These are phyloP conservation scores for Solanum pinnatisectum DNA, from an alignment of 257 asterid genomes.

Conservation along the genomic window DNA sequence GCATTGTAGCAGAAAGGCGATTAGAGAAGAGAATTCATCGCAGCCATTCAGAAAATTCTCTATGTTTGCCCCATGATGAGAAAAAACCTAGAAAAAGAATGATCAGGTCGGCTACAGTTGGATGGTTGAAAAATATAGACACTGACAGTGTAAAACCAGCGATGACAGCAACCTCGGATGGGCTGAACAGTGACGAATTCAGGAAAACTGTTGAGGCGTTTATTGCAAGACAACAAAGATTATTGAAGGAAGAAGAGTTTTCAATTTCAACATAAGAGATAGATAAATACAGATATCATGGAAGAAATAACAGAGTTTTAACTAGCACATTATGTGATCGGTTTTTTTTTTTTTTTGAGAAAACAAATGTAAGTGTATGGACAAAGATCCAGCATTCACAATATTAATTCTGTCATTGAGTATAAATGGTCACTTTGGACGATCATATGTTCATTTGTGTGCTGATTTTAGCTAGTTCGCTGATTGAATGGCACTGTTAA, in stretches of 20 bases:
- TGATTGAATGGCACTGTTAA: too few species aligned
- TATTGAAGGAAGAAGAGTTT: constrained; percentile 51
- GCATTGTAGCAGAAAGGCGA: not conserved
- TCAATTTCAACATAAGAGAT: constrained; percentile 3
- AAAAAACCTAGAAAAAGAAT: constrained; percentile 20
- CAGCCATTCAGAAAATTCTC: constrained; percentile 28
- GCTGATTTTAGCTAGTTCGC: too few species aligned
- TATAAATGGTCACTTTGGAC: too few species aligned
- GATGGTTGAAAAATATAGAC: constrained; percentile 10
- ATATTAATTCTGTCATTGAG: too few species aligned
- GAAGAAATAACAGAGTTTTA: not conserved
- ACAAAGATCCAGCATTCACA: not conserved
- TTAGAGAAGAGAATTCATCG: constrained; percentile 17
- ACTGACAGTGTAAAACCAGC: not conserved
- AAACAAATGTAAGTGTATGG: not conserved
- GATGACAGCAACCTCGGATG: constrained; percentile 18
- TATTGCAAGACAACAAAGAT: constrained; percentile 68
- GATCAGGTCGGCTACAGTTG: constrained; percentile 43
- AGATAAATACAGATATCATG: not conserved
- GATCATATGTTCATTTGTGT: too few species aligned
- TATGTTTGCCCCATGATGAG: constrained; percentile 4
- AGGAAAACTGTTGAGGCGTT: constrained; percentile 63
- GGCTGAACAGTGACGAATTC: constrained; percentile 70
- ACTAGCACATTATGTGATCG: not conserved
- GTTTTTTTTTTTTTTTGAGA: too few species aligned